Percentiles rank a stretch among this genome's conserved stretches.
These are phyloP conservation scores for Acacia acuminata DNA, from an alignment of 306 rosid species.

Conservation along the genomic window DNA sequence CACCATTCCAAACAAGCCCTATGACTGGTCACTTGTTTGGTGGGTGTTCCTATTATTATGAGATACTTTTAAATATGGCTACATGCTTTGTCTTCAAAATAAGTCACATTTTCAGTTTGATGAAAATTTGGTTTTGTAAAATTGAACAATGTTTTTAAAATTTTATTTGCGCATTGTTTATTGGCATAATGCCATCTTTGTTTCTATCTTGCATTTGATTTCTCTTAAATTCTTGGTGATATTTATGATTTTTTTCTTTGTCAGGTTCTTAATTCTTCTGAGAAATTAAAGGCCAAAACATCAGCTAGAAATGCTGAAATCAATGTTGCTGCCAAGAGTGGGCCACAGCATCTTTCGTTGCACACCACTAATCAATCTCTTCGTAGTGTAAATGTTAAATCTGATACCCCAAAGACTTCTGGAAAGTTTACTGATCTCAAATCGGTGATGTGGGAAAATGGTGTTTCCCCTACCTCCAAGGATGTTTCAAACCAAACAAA, in stretches of 20 bases:
- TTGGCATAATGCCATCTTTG: not conserved
- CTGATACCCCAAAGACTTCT: slow-evolving; percentile 77
- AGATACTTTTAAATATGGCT: not conserved
- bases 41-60: not conserved
- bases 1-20: too few relatives aligned
- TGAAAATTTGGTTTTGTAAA: not conserved
- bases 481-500: slow-evolving; percentile 72
- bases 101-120: not conserved
- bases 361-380: slow-evolving; percentile 62
- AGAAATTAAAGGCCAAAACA: slow-evolving; percentile 82
- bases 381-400: slow-evolving; percentile 67
- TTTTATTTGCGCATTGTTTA: too few relatives aligned
- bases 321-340: slow-evolving; percentile 60
- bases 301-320: slow-evolving; percentile 58
- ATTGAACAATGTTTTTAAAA: not conserved
- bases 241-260: slow-evolving; percentile 22
- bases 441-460: slow-evolving; percentile 85
- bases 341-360: slow-evolving; percentile 59
- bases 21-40: not conserved
- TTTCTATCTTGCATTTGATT: not conserved
- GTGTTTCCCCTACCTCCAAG: slow-evolving; percentile 59
- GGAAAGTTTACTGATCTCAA: slow-evolving; percentile 93
- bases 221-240: slow-evolving; percentile 15
- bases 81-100: not conserved
- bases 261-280: slow-evolving; percentile 77